Conservation (phyloP, 345 rosid genomes). For the Eucalyptus erythrocorys region DNA sequence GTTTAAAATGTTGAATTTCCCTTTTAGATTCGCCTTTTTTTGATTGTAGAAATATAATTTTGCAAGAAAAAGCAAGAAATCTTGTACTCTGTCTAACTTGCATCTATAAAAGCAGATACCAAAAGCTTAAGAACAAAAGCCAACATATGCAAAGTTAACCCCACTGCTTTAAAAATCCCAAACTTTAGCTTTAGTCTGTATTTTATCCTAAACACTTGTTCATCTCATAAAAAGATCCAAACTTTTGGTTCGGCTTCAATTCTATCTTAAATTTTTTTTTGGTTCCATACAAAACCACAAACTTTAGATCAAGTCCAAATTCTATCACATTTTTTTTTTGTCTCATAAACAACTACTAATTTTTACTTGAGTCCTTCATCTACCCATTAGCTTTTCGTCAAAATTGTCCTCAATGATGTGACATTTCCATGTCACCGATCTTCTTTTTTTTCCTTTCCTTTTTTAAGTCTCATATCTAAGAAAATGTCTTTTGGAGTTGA, state of each 20-base stretch:
- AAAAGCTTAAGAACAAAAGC: background rate
- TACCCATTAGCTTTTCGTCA: accelerated
- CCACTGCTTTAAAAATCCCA: background rate
- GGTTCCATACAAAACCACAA: background rate
- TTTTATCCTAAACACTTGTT: background rate
- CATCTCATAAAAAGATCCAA: background rate
- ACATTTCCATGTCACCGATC: background rate
- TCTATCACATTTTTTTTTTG: no score
- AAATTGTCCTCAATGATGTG: background rate
- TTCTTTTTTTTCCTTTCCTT: no score
- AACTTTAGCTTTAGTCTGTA: background rate
- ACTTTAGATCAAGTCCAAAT: background rate
- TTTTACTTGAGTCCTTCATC: no score
- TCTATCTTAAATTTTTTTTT: background rate
- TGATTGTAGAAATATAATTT: background rate
- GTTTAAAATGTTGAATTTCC: background rate
- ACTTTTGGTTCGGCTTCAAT: no score
- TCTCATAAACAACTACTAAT: background rate
- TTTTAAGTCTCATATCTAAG: background rate
- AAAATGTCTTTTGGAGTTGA: background rate
- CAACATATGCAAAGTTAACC: background rate
- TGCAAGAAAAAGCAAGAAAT: background rate
- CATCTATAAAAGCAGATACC: background rate
- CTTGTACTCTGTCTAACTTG: background rate
- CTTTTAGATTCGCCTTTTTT: background rate